Evolutionary conservation across 495 filamentous ascomycete genomes (phyloP).

Genomic region (Cairneyella variabilis): DNA sequence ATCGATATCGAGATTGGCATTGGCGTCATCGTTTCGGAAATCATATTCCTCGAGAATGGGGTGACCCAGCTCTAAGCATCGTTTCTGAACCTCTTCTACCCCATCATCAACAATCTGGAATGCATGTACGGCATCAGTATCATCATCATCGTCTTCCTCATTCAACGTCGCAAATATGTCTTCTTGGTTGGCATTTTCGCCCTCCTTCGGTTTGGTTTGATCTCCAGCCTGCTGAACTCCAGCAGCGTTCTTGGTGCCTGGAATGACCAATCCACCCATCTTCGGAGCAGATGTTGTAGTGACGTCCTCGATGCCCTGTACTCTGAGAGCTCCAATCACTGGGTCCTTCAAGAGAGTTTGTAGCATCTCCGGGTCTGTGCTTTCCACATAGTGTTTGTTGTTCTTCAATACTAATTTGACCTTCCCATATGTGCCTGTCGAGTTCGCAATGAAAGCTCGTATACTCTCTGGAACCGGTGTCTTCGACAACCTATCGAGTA

Average conservation of each 20-base stretch:
- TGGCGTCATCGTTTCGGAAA: slow-evolving; percentile 88
- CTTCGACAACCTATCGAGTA: slow-evolving; percentile 83
- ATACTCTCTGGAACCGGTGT: slow-evolving; percentile 77
- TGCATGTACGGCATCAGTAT: slow-evolving; percentile 85
- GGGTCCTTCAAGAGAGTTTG: slow-evolving; percentile 76
- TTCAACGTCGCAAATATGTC: slow-evolving; percentile 55
- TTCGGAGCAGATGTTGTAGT: slow-evolving; percentile 78
- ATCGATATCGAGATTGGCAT: slow-evolving; percentile 89
- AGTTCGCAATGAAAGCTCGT: slow-evolving; percentile 71
- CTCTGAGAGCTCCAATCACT: slow-evolving; percentile 59
- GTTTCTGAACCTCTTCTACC: slow-evolving; percentile 84
- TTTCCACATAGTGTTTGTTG: slow-evolving; percentile 92
- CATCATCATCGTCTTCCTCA: slow-evolving; percentile 87
- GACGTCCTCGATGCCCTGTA: slow-evolving; percentile 61
- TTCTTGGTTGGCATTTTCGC: slow-evolving; percentile 30
- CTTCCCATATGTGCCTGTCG: slow-evolving; percentile 89
- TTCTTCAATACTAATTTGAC: slow-evolving; percentile 93
- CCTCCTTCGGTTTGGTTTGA: slow-evolving; percentile 28
- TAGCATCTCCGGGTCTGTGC: slow-evolving; percentile 76
- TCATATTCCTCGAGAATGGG: slow-evolving; percentile 97
- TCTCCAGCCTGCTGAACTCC: slow-evolving; percentile 64
- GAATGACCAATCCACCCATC: slow-evolving; percentile 87
- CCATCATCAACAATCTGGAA: slow-evolving; percentile 79
- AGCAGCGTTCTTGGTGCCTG: slow-evolving; percentile 89
- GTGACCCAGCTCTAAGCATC: slow-evolving; percentile 79